Evolutionary conservation across 2,329 filamentous ascomycete species (phyloP).

Genomic region (Madurella fahalii): DNA sequence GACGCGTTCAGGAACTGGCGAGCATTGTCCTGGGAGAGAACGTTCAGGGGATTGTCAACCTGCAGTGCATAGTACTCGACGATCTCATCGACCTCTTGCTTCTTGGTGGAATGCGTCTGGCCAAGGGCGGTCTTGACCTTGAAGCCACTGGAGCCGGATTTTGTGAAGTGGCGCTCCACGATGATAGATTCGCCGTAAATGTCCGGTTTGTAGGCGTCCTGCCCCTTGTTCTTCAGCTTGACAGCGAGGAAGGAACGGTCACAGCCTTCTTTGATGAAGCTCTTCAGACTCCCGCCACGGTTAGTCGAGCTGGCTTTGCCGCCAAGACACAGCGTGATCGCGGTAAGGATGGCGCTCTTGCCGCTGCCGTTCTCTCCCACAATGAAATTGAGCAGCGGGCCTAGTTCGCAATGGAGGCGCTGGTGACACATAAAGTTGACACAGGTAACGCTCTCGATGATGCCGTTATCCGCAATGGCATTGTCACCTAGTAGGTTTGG

Average conservation of each 20-base stretch:
- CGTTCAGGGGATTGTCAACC: conserved; percentile 94
- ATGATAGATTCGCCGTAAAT: conserved; percentile 80
- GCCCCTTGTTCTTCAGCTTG: conserved; percentile 84
- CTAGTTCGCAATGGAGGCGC: conserved; percentile 76
- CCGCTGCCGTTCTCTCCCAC: conserved; percentile 97
- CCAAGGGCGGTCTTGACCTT: conserved; percentile 74
- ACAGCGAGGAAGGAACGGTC: conserved; percentile 75
- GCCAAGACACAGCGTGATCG: conserved; percentile 88
- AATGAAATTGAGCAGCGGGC: conserved; percentile 95
- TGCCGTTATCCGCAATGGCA: conserved; percentile 72
- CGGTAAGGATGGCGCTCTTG: conserved; percentile 93
- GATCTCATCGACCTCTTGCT: conserved; percentile 84
- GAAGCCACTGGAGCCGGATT: conserved; percentile 71
- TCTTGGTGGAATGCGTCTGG: conserved; percentile 74
- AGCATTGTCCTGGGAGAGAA: conserved; percentile 92
- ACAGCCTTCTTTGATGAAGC: conserved; percentile 80
- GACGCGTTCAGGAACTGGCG: conserved; percentile 88
- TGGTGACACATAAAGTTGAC: conserved; percentile 96
- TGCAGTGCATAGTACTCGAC: conserved; percentile 90
- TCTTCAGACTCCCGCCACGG: conserved; percentile 82
- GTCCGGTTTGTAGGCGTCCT: conserved; percentile 77
- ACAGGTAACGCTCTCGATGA: conserved; percentile 82
- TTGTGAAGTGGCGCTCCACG: conserved; percentile 85
- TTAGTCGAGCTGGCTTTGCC: conserved; percentile 92
- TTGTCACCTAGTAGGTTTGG: conserved; percentile 58